Percentiles rank a stretch among this genome's conserved stretches.
These are phyloP conservation scores for Termitomyces sp. DNA, from an alignment of 768 basidiomycete genomes.

Conservation along the genomic window DNA sequence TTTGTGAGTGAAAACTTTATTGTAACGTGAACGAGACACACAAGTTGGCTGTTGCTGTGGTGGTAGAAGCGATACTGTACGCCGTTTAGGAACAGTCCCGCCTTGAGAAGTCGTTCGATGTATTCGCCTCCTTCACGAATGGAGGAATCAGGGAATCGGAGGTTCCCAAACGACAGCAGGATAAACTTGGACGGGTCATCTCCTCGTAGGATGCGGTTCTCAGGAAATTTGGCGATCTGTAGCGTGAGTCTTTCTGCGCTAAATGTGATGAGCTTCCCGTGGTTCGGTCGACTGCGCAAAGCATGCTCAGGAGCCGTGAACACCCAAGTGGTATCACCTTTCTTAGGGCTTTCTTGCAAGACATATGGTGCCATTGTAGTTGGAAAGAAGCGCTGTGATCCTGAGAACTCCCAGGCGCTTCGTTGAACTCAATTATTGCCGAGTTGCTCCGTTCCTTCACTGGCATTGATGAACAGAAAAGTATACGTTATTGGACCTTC, in stretches of 20 bases:
- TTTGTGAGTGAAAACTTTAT: not conserved
- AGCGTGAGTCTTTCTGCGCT: conserved; percentile 44
- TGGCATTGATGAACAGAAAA: conserved; percentile 13
- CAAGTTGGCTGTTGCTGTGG: conserved; percentile 68
- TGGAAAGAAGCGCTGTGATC: conserved; percentile 8
- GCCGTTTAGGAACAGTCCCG: conserved; percentile 52
- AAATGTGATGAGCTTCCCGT: conserved; percentile 50
- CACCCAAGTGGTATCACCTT: conserved; percentile 48
- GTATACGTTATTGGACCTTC: conserved; percentile 51
- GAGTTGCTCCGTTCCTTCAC: not conserved
- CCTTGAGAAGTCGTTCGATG: conserved; percentile 46
- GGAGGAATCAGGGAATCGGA: conserved; percentile 51
- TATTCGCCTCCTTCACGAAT: conserved; percentile 48
- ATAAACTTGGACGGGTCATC: conserved; percentile 57
- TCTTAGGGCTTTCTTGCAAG: conserved; percentile 34
- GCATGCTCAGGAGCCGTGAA: conserved; percentile 33
- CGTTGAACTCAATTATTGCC: conserved; percentile 4
- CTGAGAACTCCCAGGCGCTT: conserved; percentile 14
- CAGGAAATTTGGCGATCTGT: conserved; percentile 42
- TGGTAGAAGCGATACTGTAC: conserved; percentile 65
- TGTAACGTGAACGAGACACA: conserved; percentile 12
- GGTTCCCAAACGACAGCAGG: conserved; percentile 43
- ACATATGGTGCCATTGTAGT: conserved; percentile 29
- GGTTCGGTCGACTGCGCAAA: conserved; percentile 23
- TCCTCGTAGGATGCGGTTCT: conserved; percentile 52